Base-by-base conservation (phyloP, 2,329 filamentous ascomycete species). In the Claviceps sp. region DNA sequence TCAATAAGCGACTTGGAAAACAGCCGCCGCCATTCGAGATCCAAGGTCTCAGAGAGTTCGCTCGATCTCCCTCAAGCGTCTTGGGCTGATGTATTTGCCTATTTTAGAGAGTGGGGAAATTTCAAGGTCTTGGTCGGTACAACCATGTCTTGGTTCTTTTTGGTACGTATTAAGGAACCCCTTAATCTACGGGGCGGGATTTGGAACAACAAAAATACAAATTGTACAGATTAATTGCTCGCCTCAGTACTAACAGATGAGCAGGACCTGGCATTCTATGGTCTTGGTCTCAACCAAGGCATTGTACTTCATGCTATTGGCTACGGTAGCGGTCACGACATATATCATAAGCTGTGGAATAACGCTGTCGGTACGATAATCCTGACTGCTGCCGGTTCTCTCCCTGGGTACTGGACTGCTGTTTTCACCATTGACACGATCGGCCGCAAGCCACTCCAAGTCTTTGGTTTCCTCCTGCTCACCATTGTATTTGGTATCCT, bases 391-490 rank as follows among this genome's bases (percentile, higher is more conserved):
- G 87, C 87, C 5, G 87, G 87, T 40, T 82, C 85, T 14, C 79
- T 91, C 4, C 87, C 87, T 0, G 87, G 87, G 13, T 91, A 90
- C 69, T 89, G 85, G 85, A 76, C 84, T 10, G 85, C 85, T 1
- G 78, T 90, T 30, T 73, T 84, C 13, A 81, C 79, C 1, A 80
- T 89, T 54, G 87, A 91, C 65, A 87, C 78, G 1, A 59, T 90
- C 16, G 87, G 87, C 10, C 84, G 87, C 54, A 90, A 88, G 66
- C 77, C 85, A 1, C 82, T 93, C 26, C 88, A 88, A 64, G 65
- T 85, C 2, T 62, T 75, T 45, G 81, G 81, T 16, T 85, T 85
- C 63, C 58, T 73, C 2, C 61, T 84, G 16, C 70, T 86, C 4
- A 84, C 80, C 2, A 68, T 80, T 45, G 63, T 84, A 11, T 85